Evolutionary conservation across 805 yeast genomes (phyloP), one percentile per base, ranked within the genome.

Genomic region (Hanseniaspora valbyensis): DNA sequence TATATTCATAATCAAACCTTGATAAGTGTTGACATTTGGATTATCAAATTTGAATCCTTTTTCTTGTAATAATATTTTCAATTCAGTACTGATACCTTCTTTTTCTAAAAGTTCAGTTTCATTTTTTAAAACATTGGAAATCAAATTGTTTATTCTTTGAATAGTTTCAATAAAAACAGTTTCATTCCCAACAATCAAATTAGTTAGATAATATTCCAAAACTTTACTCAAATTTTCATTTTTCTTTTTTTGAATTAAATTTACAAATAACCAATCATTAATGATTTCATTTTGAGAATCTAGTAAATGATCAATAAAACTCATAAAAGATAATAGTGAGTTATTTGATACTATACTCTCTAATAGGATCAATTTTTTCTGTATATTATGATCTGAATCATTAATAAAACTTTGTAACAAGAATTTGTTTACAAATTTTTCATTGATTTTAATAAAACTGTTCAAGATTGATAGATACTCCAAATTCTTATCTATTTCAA

Each of bases 161-260:
- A 44, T 14, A n/a, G 44, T 24, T 16, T 25, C 22, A 3, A 29
- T 24, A 30, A 46, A 30, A 18, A 10, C 16, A 10, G 7, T 25
- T 3, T 46, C 26, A 26, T 39, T 10, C n/a, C 24, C 22, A 8
- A 34, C 49, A 9, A 55, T 61, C 32, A 59, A 67, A 25, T 58
- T 58, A 7, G 59, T 53, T 4, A 49, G 18, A 53, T 75, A 75
- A 52, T 65, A 73, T 0, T 50, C 48, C 3, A 59, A 37, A n/a
- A 76, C 67, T 4, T 54, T 56, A 0, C 55, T 54, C 12, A 66
- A 39, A 2, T 65, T 54, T 1, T 60, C 60, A 1, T 57, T 58
- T 1, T 54, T 54, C 9, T 53, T 52, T 12, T 50, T 54, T 13
- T 44, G 18, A 2, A 44, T 16, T 8, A 57, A 32, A 3, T 42